These are phyloP conservation scores for Coniosporium tulheliwenetii DNA, from an alignment of 2,329 filamentous ascomycete species.

Conservation along the genomic window DNA sequence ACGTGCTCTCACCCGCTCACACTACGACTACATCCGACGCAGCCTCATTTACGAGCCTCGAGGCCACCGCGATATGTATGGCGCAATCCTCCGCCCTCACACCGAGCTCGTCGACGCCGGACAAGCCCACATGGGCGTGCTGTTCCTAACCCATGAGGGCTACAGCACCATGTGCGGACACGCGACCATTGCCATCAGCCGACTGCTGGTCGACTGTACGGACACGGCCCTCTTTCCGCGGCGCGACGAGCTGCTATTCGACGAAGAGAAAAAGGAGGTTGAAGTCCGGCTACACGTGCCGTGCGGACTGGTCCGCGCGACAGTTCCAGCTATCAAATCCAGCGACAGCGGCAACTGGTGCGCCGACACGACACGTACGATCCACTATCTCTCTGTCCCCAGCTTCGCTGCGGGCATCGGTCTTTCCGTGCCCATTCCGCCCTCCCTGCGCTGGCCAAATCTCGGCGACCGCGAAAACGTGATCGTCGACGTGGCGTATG, in stretches of 20 bases:
- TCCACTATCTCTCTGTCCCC: constrained; percentile 27
- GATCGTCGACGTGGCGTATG: constrained; percentile 22
- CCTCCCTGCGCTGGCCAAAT: constrained; percentile 21
- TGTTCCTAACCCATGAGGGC: constrained; percentile 32
- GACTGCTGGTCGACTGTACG: constrained; percentile 26
- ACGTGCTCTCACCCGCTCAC: constrained; percentile 19
- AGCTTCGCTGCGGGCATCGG: constrained; percentile 22
- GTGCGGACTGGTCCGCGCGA: constrained; percentile 25
- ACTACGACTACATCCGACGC: constrained; percentile 25
- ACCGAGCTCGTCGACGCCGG: constrained; percentile 25
- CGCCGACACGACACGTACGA: constrained; percentile 13
- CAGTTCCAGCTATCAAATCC: constrained; percentile 18
- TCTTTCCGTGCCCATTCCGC: constrained; percentile 15
- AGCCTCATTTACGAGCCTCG: constrained; percentile 31
- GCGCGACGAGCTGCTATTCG: constrained; percentile 14
- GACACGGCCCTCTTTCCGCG: constrained; percentile 23
- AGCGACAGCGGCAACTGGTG: not conserved
- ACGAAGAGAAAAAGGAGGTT: constrained; percentile 11
- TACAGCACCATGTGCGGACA: constrained; percentile 38
- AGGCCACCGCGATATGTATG: constrained; percentile 37
- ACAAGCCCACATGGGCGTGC: constrained; percentile 30
- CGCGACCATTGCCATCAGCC: constrained; percentile 33
- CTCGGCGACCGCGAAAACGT: constrained; percentile 14
- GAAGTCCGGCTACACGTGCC: constrained; percentile 26
- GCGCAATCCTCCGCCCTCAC: constrained; percentile 26